These are phyloP conservation scores for Rhynchospora pubera DNA, from an alignment of 176 grass and related monocot genomes.

Conservation along the genomic window DNA sequence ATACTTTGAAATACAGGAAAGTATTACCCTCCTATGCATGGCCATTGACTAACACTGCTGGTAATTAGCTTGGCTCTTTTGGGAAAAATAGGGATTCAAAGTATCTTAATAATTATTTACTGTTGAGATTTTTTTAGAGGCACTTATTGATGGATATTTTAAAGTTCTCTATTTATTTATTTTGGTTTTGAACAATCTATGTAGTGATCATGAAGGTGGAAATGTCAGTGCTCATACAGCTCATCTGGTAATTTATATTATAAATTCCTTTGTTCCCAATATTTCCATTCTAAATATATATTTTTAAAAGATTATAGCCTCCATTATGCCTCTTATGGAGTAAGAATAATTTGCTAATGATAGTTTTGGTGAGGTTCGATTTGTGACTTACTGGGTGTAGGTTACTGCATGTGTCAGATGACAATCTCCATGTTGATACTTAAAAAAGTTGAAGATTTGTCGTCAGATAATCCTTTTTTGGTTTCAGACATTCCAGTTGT, in stretches of 20 bases:
- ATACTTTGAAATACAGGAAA: neutral
- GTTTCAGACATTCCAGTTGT: neutral
- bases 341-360: neutral
- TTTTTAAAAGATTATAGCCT: neutral
- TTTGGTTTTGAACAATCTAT: slow-evolving; percentile 19
- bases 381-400: neutral
- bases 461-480: neutral
- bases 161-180: neutral
- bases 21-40: neutral
- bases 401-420: neutral
- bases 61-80: neutral
- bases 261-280: neutral
- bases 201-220: slow-evolving; percentile 91
- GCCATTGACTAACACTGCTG: neutral
- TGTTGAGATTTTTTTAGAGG: neutral
- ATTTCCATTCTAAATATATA: neutral
- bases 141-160: neutral
- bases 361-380: neutral
- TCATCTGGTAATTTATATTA: slow-evolving; percentile 75
- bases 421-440: neutral
- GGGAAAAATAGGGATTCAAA: neutral
- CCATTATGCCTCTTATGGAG: neutral
- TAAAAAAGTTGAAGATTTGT: neutral
- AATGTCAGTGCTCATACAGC: slow-evolving; percentile 98
- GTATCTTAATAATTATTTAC: neutral